Conservation (phyloP, 805 yeast species). For the Ogataea ganodermae region DNA sequence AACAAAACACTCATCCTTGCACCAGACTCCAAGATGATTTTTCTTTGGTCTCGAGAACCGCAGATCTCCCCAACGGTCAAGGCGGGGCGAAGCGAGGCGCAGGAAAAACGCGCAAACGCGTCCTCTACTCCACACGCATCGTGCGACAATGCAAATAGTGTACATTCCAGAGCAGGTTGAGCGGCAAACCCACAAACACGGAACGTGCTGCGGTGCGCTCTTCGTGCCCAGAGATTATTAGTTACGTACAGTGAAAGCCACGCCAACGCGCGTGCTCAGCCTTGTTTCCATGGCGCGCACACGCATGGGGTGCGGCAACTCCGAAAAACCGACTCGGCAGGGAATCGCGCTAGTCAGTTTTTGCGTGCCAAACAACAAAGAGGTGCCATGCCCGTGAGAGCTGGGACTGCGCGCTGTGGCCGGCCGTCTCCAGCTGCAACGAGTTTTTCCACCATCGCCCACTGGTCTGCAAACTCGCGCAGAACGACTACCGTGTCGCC, state of each 20-base stretch:
- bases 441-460: constrained; percentile 8
- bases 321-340: too few relatives aligned
- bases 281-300: neutral
- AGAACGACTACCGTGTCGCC: constrained; percentile 1
- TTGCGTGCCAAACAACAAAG: constrained; percentile 6
- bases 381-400: constrained; percentile 2
- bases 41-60: too few relatives aligned
- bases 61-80: neutral
- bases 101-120: too few relatives aligned
- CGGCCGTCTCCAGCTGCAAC: neutral
- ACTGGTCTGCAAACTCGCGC: constrained; percentile 4
- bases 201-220: neutral
- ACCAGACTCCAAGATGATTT: too few relatives aligned
- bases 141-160: neutral
- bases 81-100: too few relatives aligned
- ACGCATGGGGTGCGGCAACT: neutral
- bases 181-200: neutral
- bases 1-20: too few relatives aligned
- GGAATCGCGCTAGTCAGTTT: neutral
- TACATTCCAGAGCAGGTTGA: neutral
- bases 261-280: neutral
- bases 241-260: neutral
- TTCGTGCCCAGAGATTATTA: neutral
- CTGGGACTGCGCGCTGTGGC: neutral
- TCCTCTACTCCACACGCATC: too few relatives aligned